Conservation (phyloP, 2,329 filamentous ascomycete species). For the Fusarium mundagurra region DNA sequence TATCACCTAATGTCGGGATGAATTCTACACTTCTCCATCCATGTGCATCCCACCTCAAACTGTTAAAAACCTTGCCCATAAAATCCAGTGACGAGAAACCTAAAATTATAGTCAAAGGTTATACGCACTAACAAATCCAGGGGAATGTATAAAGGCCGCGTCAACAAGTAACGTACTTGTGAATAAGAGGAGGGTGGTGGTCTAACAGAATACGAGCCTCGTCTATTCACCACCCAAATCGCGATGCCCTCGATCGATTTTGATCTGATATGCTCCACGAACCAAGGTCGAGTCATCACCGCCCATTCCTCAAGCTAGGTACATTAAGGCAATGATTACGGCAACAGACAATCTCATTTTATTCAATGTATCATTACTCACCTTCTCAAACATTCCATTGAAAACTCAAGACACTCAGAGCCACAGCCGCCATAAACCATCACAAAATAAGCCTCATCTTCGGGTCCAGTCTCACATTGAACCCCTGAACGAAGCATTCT, state of each 20-base stretch:
- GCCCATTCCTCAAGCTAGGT: background rate
- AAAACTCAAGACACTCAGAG: slow-evolving; percentile 9
- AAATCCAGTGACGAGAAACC: background rate
- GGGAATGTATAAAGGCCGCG: background rate
- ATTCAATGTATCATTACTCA: background rate
- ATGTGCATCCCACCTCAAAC: background rate
- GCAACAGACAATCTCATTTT: background rate
- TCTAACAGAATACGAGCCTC: background rate
- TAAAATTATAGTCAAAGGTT: background rate
- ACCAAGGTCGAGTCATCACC: background rate
- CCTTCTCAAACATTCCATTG: background rate
- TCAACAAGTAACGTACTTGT: background rate
- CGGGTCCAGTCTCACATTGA: slow-evolving; percentile 1
- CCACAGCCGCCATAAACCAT: slow-evolving; percentile 17
- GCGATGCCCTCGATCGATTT: background rate
- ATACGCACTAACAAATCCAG: background rate
- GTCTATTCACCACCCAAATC: background rate
- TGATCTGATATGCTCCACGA: background rate
- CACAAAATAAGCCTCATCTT: slow-evolving; percentile 27
- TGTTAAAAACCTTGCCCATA: background rate
- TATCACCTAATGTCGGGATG: too few species aligned
- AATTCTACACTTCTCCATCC: background rate
- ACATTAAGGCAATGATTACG: background rate
- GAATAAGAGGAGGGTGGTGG: background rate
- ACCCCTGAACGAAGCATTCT: slow-evolving; percentile 29